Conservation (phyloP, 768 basidiomycete species). For the Crucibulum laeve region DNA sequence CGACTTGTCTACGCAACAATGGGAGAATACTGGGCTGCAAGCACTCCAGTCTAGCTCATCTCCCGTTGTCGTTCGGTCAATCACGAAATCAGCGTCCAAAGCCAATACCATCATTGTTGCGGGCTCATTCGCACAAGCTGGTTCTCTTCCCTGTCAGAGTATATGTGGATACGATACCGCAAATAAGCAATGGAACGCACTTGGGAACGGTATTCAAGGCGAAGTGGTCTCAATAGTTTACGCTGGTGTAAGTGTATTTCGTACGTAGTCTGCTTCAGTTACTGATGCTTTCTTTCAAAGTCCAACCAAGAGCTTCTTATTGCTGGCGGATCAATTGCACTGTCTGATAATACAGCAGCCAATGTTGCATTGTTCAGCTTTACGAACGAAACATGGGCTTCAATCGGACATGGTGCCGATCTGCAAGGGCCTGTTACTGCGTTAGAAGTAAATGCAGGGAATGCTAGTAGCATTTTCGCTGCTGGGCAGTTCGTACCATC, state of each 20-base stretch:
- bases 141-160: conserved; percentile 66
- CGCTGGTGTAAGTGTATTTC: conserved; percentile 61
- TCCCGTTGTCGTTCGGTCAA: conserved; percentile 64
- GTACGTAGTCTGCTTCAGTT: background rate
- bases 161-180: conserved; percentile 74
- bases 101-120: conserved; percentile 70
- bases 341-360: conserved; percentile 57
- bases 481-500: conserved; percentile 69
- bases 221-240: conserved; percentile 76
- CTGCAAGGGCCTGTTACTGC: conserved; percentile 92
- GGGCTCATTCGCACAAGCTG: conserved; percentile 83
- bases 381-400: conserved; percentile 68
- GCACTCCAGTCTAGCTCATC: conserved; percentile 55
- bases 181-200: conserved; percentile 71
- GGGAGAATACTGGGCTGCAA: conserved; percentile 57
- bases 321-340: conserved; percentile 74
- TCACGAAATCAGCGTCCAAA: conserved; percentile 59
- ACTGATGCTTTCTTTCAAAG: conserved; percentile 31
- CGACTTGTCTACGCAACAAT: conserved; percentile 60
- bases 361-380: conserved; percentile 77
- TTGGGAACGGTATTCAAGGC: conserved; percentile 80
- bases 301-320: conserved; percentile 61
- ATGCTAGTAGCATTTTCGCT: conserved; percentile 82
- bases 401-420: conserved; percentile 52
- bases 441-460: conserved; percentile 76